These are phyloP conservation scores for Neopestalotiopsis sp. DNA, from an alignment of 2,329 filamentous ascomycete genomes.

Conservation along the genomic window DNA sequence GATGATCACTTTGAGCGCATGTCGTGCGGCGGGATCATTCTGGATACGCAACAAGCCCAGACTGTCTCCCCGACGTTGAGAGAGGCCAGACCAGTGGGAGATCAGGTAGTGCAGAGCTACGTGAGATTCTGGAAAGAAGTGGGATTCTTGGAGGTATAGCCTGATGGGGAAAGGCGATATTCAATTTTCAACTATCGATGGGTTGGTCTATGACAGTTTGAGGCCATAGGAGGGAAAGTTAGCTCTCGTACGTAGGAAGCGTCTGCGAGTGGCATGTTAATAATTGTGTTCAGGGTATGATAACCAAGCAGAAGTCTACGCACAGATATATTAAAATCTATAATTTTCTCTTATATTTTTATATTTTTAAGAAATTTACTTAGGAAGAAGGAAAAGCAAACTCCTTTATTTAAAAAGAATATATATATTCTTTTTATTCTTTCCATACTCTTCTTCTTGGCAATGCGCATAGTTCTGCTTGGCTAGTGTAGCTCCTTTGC, in stretches of 20 bases:
- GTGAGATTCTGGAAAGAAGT: neutral
- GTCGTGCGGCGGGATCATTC: constrained; percentile 49
- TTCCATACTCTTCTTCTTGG: too few relatives aligned
- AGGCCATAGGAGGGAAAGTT: neutral
- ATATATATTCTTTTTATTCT: too few relatives aligned
- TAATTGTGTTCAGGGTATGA: neutral
- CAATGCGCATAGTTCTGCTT: too few relatives aligned
- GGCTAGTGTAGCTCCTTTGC: neutral
- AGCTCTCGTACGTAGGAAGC: neutral
- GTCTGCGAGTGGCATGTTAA: neutral
- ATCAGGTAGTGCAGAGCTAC: neutral
- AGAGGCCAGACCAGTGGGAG: neutral
- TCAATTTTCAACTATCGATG: neutral
- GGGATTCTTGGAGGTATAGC: neutral
- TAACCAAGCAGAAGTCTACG: too few relatives aligned
- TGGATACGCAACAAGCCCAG: constrained; percentile 40
- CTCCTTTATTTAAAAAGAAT: too few relatives aligned
- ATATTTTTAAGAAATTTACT: too few relatives aligned
- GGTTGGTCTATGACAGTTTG: neutral
- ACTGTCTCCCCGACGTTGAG: constrained; percentile 44
- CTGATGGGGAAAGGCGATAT: neutral
- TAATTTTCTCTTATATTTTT: too few relatives aligned
- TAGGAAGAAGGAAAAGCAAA: too few relatives aligned
- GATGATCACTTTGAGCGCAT: constrained; percentile 44
- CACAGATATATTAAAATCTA: too few relatives aligned